Percentiles rank a stretch among this genome's conserved stretches.
Evolutionary conservation across 2,329 filamentous ascomycete species (phyloP).

Genomic region (Trichoderma pleuroti): DNA sequence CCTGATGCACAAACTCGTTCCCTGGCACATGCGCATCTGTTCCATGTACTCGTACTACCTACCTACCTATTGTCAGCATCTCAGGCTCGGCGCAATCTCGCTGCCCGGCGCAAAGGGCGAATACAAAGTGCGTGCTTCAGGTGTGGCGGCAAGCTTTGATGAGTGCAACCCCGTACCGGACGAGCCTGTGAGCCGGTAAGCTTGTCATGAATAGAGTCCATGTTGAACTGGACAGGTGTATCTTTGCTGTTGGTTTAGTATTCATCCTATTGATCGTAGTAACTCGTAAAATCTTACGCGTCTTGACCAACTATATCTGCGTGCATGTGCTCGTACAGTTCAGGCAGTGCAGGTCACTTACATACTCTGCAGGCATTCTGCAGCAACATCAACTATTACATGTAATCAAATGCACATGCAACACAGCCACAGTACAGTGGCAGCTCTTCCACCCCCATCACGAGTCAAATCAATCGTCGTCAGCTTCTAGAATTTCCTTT

Average conservation of each 20-base stretch:
- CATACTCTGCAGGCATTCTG: too few species aligned
- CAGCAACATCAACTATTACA: background rate
- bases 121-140: slow-evolving; percentile 3
- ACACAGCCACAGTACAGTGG: background rate
- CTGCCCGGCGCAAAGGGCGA: background rate
- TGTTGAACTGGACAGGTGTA: background rate
- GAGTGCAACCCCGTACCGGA: background rate
- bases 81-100: background rate
- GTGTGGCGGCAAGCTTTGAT: background rate
- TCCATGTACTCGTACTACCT: background rate
- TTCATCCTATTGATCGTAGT: background rate
- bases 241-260: background rate
- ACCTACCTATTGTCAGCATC: too few species aligned
- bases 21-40: background rate
- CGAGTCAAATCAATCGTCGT: slow-evolving; percentile 7
- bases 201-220: background rate
- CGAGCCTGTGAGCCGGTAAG: too few species aligned
- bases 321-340: background rate
- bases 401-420: background rate
- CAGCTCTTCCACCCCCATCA: background rate
- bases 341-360: background rate
- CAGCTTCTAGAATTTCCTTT: background rate
- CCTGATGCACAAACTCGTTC: background rate
- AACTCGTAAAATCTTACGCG: background rate
- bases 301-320: background rate